Evolutionary conservation across 192 early-diverging fungal species (phyloP).

Genomic region (Linnemannia hyalina): DNA sequence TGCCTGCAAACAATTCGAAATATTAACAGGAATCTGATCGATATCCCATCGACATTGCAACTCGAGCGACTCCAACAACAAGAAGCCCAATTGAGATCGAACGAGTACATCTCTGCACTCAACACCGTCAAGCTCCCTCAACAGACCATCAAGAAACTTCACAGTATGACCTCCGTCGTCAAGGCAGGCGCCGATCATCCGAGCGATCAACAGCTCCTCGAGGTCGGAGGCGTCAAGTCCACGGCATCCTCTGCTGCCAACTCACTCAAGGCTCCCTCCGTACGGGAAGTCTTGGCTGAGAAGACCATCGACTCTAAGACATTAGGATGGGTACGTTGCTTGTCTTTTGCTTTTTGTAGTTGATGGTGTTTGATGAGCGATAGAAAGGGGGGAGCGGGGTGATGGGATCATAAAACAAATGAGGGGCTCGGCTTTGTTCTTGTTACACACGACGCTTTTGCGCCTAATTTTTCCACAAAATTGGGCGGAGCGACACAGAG

Average conservation of each 20-base stretch:
- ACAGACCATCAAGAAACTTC: constrained; percentile 50
- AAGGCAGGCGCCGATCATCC: constrained; percentile 33
- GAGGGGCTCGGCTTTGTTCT: background rate
- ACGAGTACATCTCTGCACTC: constrained; percentile 51
- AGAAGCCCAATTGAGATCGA: constrained; percentile 47
- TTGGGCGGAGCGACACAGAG: background rate
- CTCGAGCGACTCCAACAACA: constrained; percentile 52
- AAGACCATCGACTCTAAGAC: constrained; percentile 54
- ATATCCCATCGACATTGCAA: constrained; percentile 53
- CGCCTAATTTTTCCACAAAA: background rate
- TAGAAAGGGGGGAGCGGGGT: background rate
- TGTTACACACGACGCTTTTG: background rate
- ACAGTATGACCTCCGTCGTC: constrained; percentile 50
- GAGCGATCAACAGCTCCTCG: background rate
- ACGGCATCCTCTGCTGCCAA: constrained; percentile 33
- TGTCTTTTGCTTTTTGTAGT: background rate
- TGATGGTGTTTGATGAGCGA: background rate
- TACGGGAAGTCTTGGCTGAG: constrained; percentile 48
- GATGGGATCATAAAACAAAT: background rate
- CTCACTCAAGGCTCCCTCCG: constrained; percentile 45
- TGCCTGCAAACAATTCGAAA: background rate
- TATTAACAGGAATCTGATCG: constrained; percentile 41
- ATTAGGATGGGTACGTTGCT: constrained; percentile 45
- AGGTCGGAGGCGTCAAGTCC: constrained; percentile 24
- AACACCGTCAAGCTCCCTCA: constrained; percentile 55